Evolutionary conservation across 2,329 filamentous ascomycete genomes (phyloP).

Genomic region (Aureobasidium subglaciale): DNA sequence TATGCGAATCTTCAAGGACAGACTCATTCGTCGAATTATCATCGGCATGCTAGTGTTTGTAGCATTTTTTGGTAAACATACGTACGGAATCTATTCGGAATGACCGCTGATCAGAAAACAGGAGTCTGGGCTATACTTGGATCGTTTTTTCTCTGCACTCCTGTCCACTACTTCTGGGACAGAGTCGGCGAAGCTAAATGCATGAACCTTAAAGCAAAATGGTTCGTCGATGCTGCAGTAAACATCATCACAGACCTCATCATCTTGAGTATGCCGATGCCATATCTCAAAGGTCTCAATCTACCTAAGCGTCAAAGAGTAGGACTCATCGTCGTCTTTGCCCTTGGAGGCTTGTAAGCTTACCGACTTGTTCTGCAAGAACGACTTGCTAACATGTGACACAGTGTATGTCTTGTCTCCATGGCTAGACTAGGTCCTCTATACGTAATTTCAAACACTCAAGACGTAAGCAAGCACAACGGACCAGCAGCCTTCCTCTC

Average conservation of each 20-base stretch:
- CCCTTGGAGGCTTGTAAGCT: constrained; percentile 27
- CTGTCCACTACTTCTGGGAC: constrained; percentile 28
- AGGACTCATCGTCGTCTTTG: constrained; percentile 29
- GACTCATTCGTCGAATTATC: constrained; percentile 28
- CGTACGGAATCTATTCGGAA: not conserved
- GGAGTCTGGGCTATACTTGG: constrained; percentile 28
- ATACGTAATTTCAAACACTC: constrained; percentile 20
- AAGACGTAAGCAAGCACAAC: constrained; percentile 23
- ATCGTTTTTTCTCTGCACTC: constrained; percentile 25
- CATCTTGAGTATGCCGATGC: constrained; percentile 27
- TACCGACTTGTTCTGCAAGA: too few relatives aligned
- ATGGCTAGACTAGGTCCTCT: constrained; percentile 22
- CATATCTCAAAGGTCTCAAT: constrained; percentile 26
- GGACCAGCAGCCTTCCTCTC: constrained; percentile 24
- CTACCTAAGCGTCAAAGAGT: constrained; percentile 25
- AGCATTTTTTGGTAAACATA: constrained; percentile 24
- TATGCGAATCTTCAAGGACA: constrained; percentile 39
- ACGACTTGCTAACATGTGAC: not conserved
- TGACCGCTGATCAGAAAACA: not conserved
- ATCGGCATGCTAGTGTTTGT: constrained; percentile 27
- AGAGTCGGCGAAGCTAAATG: constrained; percentile 17
- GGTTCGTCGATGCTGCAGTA: constrained; percentile 26
- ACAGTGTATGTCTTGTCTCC: constrained; percentile 21
- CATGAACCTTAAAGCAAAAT: constrained; percentile 23
- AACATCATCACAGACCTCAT: constrained; percentile 30